Conservation (phyloP, 805 yeast genomes). For the Yarrowia sp. region DNA sequence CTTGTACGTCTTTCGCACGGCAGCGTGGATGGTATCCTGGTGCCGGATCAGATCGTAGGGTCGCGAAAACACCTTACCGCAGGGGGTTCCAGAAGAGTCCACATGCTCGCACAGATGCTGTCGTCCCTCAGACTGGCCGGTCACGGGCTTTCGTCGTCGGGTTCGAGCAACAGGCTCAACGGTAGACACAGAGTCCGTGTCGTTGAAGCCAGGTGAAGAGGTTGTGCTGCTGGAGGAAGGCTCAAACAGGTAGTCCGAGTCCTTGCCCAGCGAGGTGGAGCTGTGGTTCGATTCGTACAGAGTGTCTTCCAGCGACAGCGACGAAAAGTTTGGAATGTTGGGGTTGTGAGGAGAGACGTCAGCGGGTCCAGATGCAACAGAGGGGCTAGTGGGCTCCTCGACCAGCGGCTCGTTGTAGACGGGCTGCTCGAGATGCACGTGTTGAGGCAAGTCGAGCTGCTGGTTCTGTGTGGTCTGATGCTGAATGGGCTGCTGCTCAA, state of each 20-base stretch:
- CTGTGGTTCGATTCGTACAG: slow-evolving; percentile 27
- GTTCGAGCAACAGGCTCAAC: slow-evolving; percentile 26
- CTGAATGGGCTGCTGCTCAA: slow-evolving; percentile 11
- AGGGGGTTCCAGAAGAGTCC: slow-evolving; percentile 52
- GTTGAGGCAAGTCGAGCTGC: slow-evolving; percentile 5
- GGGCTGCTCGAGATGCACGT: not conserved
- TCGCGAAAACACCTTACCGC: slow-evolving; percentile 84
- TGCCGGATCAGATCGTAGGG: slow-evolving; percentile 95
- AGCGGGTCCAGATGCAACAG: not conserved
- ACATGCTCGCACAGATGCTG: slow-evolving; percentile 23
- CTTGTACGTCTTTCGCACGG: slow-evolving; percentile 81
- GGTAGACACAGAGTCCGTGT: slow-evolving; percentile 35
- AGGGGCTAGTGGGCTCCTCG: slow-evolving; percentile 14
- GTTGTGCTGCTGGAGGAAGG: slow-evolving; percentile 22
- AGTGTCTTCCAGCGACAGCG: slow-evolving; percentile 29
- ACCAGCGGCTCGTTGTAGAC: not conserved
- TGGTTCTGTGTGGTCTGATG: not conserved
- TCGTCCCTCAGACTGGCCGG: slow-evolving; percentile 14
- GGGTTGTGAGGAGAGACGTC: slow-evolving; percentile 26
- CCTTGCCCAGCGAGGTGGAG: slow-evolving; percentile 8
- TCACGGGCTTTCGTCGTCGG: slow-evolving; percentile 30
- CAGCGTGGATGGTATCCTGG: slow-evolving; percentile 94
- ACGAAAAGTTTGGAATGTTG: slow-evolving; percentile 13
- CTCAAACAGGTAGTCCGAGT: slow-evolving; percentile 34
- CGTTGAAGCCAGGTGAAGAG: slow-evolving; percentile 25